phyloP scores from a whole-genome alignment of 2,329 filamentous ascomycete species.

The Aschersonia sp. region DNA sequence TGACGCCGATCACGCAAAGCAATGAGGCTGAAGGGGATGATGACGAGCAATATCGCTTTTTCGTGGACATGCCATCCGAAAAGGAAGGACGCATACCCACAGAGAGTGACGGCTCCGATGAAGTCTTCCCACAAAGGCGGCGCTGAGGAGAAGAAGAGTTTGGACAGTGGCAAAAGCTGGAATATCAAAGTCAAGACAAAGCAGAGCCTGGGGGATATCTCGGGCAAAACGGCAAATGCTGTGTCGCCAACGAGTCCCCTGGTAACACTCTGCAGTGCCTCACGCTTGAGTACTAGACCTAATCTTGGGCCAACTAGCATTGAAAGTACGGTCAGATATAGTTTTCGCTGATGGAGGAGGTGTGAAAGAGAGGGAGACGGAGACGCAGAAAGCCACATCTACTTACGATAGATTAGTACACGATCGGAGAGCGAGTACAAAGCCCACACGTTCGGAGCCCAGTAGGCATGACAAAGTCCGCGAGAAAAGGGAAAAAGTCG shows the following conservation, averaged over 20 bases:
- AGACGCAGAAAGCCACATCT: not conserved
- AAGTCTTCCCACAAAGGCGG: slow-evolving; percentile 79
- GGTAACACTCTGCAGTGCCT: slow-evolving; percentile 77
- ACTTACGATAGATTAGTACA: slow-evolving; percentile 63
- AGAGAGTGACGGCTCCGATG: slow-evolving; percentile 77
- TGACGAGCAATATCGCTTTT: slow-evolving; percentile 86
- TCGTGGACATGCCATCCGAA: slow-evolving; percentile 99
- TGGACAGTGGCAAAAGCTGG: slow-evolving; percentile 65
- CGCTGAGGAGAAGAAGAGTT: slow-evolving; percentile 47
- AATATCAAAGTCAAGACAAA: slow-evolving; percentile 73
- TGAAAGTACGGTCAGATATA: not conserved
- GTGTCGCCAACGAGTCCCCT: slow-evolving; percentile 88
- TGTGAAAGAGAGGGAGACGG: not conserved
- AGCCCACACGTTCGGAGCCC: slow-evolving; percentile 95
- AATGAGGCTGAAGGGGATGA: slow-evolving; percentile 88
- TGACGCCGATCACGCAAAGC: slow-evolving; percentile 82
- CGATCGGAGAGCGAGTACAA: slow-evolving; percentile 88
- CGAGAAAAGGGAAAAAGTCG: slow-evolving; percentile 88
- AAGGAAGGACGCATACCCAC: slow-evolving; percentile 89
- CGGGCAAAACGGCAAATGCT: slow-evolving; percentile 81
- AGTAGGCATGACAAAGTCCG: slow-evolving; percentile 92
- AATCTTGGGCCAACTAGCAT: slow-evolving; percentile 62
- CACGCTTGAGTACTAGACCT: slow-evolving; percentile 55
- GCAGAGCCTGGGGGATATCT: slow-evolving; percentile 66
- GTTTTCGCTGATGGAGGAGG: too few relatives aligned